A percentile compares a stretch with the other conserved stretches of the same genome.
phyloP scores from a whole-genome alignment of 2,329 filamentous ascomycete species.

The Pseudogymnoascus sp. region DNA sequence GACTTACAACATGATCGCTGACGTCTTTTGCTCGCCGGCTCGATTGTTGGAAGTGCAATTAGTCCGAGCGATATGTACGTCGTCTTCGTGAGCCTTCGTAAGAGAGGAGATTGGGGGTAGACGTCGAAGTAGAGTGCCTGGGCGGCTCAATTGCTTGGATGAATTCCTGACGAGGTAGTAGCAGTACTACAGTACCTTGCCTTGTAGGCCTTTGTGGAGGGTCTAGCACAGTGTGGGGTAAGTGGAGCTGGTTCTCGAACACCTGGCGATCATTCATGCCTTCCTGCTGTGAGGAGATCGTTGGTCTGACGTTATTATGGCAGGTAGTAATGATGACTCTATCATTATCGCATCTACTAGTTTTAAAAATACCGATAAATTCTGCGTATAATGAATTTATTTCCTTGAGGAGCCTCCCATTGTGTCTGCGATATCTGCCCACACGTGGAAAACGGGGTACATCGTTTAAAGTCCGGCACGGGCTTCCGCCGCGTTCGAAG shows the following conservation, averaged over 20 bases:
- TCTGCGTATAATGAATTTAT: background rate
- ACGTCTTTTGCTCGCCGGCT: background rate
- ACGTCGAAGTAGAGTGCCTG: background rate
- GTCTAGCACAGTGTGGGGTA: conserved; percentile 6
- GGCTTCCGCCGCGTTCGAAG: conserved; percentile 1
- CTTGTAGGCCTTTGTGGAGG: conserved; percentile 1
- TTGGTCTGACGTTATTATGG: background rate
- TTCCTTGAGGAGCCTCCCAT: background rate
- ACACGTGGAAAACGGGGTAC: conserved; percentile 5
- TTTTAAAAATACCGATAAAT: background rate
- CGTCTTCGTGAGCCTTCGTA: background rate
- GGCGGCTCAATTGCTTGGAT: conserved; percentile 6
- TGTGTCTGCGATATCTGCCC: background rate
- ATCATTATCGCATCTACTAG: background rate
- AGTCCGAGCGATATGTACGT: background rate
- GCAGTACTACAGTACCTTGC: background rate
- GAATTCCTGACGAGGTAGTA: conserved; percentile 3
- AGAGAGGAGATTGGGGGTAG: background rate
- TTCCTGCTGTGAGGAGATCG: background rate
- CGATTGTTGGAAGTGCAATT: background rate
- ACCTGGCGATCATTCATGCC: conserved; percentile 1
- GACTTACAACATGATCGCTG: conserved; percentile 6
- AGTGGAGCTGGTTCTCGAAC: conserved; percentile 1
- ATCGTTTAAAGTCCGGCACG: background rate
- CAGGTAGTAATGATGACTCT: background rate